These are phyloP conservation scores for Barbarea vulgaris DNA, from an alignment of 345 rosid species.

Conservation along the genomic window DNA sequence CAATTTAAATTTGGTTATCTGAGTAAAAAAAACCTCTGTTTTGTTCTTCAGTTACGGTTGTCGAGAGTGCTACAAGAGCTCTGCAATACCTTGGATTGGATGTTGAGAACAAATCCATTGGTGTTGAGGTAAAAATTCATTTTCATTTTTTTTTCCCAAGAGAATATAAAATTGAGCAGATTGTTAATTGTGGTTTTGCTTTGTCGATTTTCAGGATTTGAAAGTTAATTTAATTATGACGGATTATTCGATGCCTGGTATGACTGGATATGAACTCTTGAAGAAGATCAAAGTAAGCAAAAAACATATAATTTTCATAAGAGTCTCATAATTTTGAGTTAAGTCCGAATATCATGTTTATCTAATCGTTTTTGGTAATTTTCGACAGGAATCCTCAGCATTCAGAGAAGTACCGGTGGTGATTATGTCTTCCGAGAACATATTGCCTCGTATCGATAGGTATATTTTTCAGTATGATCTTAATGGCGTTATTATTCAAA, in stretches of 20 bases:
- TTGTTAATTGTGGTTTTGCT: neutral
- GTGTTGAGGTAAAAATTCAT: slow-evolving; percentile 49
- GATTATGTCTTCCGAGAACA: slow-evolving; percentile 81
- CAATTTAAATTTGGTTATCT: neutral
- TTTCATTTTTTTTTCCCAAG: neutral
- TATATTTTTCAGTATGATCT: slow-evolving; percentile 27
- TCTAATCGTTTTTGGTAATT: neutral
- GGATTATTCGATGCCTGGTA: slow-evolving; percentile 85
- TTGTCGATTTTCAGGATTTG: slow-evolving; percentile 49
- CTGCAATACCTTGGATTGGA: slow-evolving; percentile 79
- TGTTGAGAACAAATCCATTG: slow-evolving; percentile 52
- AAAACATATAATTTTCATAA: neutral
- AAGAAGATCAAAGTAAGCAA: slow-evolving; percentile 72
- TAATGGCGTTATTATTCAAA: neutral
- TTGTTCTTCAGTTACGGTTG: slow-evolving; percentile 65
- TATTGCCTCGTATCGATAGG: slow-evolving; percentile 74
- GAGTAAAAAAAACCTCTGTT: neutral
- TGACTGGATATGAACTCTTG: slow-evolving; percentile 85
- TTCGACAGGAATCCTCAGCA: slow-evolving; percentile 61
- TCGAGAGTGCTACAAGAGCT: slow-evolving; percentile 78
- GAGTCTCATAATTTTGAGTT: neutral
- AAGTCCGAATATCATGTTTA: slow-evolving; percentile 1
- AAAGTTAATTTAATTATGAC: slow-evolving; percentile 81
- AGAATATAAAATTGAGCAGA: neutral
- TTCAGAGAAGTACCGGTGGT: slow-evolving; percentile 76